A percentile compares a stretch with the other conserved stretches of the same genome.
Evolutionary conservation across 2,329 filamentous ascomycete species (phyloP).

Genomic region (Apiospora pterosperma): DNA sequence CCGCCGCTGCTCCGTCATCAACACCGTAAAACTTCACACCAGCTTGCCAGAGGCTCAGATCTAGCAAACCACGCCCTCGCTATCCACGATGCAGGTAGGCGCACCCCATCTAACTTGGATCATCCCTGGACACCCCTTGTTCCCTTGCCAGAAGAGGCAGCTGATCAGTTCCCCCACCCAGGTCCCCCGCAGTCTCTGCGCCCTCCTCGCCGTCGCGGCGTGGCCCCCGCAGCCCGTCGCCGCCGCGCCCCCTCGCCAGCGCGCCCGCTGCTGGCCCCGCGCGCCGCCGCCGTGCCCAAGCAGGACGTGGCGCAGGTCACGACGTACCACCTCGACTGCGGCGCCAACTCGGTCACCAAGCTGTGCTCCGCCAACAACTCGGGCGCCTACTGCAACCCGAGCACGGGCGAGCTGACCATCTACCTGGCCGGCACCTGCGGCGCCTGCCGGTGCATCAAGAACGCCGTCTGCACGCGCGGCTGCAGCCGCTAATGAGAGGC

Average conservation of each 20-base stretch:
- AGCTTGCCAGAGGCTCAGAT: too few species aligned
- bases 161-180: background rate
- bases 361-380: constrained; percentile 19
- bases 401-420: constrained; percentile 19
- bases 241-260: too few species aligned
- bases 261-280: too few species aligned
- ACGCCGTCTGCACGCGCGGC: background rate
- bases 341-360: constrained; percentile 15
- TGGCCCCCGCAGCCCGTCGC: too few species aligned
- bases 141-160: too few species aligned
- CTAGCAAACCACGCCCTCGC: too few species aligned
- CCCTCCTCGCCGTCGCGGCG: background rate
- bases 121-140: too few species aligned
- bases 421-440: constrained; percentile 20
- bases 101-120: too few species aligned
- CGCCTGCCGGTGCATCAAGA: constrained; percentile 16
- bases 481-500: too few species aligned
- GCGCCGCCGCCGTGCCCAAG: background rate
- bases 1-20: too few species aligned
- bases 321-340: constrained; percentile 16
- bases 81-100: too few species aligned
- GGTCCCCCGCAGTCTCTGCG: background rate
- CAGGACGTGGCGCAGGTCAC: background rate
- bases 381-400: constrained; percentile 20
- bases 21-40: too few species aligned